A percentile compares a stretch with the other conserved stretches of the same genome.
phyloP scores from a whole-genome alignment of 371 early-diverging fungal genomes.

The Funneliformis caledonium region DNA sequence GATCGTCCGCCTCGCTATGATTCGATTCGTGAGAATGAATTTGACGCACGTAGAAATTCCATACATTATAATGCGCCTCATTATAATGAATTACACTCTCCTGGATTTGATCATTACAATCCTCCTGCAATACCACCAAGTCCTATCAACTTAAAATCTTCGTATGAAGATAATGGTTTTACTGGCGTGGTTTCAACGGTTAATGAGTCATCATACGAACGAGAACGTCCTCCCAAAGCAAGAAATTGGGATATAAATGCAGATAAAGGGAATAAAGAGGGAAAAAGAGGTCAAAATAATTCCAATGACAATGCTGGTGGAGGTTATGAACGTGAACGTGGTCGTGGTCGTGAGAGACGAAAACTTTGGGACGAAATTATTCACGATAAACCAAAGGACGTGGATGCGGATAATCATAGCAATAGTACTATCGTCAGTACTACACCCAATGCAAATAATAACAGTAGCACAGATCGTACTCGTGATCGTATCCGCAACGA shows the following conservation, averaged over 20 bases:
- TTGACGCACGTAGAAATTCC: background rate
- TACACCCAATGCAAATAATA: background rate
- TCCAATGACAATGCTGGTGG: background rate
- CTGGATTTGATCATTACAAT: background rate
- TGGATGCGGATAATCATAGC: background rate
- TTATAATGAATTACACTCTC: constrained; percentile 4
- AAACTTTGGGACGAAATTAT: background rate
- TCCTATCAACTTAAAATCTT: background rate
- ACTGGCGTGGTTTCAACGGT: background rate
- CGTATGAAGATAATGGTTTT: background rate
- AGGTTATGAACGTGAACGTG: constrained; percentile 12
- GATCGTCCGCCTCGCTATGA: constrained; percentile 23
- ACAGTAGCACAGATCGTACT: background rate
- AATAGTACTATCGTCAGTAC: background rate
- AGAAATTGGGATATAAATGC: constrained; percentile 18
- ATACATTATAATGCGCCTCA: background rate
- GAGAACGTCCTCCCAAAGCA: constrained; percentile 1
- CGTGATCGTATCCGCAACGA: constrained; percentile 2
- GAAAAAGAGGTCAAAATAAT: background rate
- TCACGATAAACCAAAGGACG: background rate
- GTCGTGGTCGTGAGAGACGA: constrained; percentile 17
- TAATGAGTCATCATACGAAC: background rate
- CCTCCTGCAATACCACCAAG: background rate
- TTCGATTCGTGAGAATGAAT: background rate
- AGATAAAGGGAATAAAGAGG: constrained; percentile 14